Evolutionary conservation across 352 stramenopile genomes (phyloP).

Genomic region (Phytophthora rubi): DNA sequence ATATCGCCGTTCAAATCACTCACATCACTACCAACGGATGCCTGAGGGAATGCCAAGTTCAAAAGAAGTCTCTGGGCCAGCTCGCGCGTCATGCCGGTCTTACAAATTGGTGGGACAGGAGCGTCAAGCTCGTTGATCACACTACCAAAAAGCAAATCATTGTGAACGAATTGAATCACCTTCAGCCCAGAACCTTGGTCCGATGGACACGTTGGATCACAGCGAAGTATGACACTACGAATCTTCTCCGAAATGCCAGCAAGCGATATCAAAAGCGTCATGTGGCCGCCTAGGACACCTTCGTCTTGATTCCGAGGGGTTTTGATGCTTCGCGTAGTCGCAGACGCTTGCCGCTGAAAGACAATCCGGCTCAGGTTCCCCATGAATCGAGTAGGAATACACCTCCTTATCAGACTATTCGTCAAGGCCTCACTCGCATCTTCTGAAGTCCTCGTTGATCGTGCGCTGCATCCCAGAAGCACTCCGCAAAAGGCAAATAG

Average conservation of each 20-base stretch:
- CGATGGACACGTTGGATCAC: background rate
- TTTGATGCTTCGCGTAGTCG: background rate
- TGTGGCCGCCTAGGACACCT: conserved; percentile 22
- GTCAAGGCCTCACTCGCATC: conserved; percentile 7
- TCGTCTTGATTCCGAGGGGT: conserved; percentile 14
- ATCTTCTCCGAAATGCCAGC: conserved; percentile 25
- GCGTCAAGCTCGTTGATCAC: background rate
- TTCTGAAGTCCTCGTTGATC: background rate
- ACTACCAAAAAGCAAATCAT: conserved; percentile 32
- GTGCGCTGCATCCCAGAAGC: conserved; percentile 18
- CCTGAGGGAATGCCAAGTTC: conserved; percentile 24
- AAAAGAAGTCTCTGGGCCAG: conserved; percentile 28
- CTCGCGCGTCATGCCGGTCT: conserved; percentile 14
- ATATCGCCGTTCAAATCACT: conserved; percentile 17
- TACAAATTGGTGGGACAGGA: conserved; percentile 19
- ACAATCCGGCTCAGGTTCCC: conserved; percentile 21
- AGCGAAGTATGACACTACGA: conserved; percentile 12
- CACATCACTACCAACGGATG: background rate
- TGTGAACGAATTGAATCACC: conserved; percentile 29
- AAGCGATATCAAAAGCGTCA: conserved; percentile 28
- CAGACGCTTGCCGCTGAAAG: conserved; percentile 8
- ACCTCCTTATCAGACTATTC: conserved; percentile 11
- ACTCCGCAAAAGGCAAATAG: conserved; percentile 32
- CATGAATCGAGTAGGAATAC: conserved; percentile 21
- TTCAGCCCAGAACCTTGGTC: background rate